Percentiles rank a stretch among this genome's conserved stretches.
Conservation (phyloP, 1,139 yeast species). For the Suhomyces kunorum region DNA sequence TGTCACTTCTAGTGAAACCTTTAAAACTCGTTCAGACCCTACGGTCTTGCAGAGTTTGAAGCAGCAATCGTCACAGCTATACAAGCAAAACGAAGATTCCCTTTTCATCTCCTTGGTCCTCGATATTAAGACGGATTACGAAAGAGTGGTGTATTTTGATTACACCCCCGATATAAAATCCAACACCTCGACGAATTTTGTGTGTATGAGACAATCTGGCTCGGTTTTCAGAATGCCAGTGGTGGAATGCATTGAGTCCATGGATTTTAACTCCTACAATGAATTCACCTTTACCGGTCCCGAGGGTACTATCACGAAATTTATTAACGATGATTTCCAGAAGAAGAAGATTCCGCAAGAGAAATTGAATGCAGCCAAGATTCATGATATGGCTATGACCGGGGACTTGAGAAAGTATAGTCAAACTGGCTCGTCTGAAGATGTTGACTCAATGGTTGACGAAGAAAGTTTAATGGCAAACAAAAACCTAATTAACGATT, state of each 20-base stretch:
- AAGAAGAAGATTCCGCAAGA: conserved; percentile 3
- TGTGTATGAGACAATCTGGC: conserved; percentile 90
- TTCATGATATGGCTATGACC: conserved; percentile 16
- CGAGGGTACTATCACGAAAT: conserved; percentile 52
- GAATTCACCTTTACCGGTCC: conserved; percentile 70
- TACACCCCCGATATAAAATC: conserved; percentile 61
- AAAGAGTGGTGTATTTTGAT: conserved; percentile 82
- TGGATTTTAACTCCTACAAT: conserved; percentile 70
- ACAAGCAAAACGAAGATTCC: conserved; percentile 48
- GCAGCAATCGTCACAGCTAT: conserved; percentile 38
- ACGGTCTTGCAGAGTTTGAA: conserved; percentile 31
- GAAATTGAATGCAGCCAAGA: conserved; percentile 5
- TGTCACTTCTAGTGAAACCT: conserved; percentile 20
- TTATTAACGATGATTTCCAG: conserved; percentile 22
- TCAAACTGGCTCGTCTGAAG: conserved; percentile 27
- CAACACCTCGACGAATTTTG: conserved; percentile 54
- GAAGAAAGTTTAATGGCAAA: conserved; percentile 29
- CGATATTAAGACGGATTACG: conserved; percentile 75
- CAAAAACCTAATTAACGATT: conserved; percentile 12
- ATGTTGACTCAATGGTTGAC: conserved; percentile 34
- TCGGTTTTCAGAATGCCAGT: conserved; percentile 81
- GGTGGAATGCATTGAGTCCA: conserved; percentile 62
- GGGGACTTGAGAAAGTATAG: conserved; percentile 25
- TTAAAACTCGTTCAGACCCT: conserved; percentile 10
- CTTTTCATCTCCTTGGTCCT: conserved; percentile 75